Conservation (phyloP, 2,329 filamentous ascomycete genomes). For the Penicillium sp. region DNA sequence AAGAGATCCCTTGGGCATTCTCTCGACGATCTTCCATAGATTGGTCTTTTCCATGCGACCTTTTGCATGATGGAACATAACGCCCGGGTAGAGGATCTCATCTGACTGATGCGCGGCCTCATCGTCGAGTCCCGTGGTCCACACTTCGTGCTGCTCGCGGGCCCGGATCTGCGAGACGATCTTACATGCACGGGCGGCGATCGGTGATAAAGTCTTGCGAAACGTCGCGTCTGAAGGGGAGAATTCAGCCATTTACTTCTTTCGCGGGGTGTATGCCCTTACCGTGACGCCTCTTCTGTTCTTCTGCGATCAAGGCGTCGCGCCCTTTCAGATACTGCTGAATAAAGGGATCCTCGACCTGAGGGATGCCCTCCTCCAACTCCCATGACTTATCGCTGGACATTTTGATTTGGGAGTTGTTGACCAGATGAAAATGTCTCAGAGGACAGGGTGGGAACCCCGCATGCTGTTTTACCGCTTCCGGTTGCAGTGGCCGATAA, state of each 20-base stretch:
- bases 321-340: slow-evolving; percentile 77
- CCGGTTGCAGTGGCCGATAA: background rate
- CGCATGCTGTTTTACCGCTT: slow-evolving; percentile 3
- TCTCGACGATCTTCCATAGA: slow-evolving; percentile 79
- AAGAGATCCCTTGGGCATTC: slow-evolving; percentile 76
- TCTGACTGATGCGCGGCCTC: slow-evolving; percentile 60
- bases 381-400: slow-evolving; percentile 31
- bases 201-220: slow-evolving; percentile 64
- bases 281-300: slow-evolving; percentile 81
- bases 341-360: slow-evolving; percentile 68
- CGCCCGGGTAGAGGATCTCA: slow-evolving; percentile 74
- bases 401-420: slow-evolving; percentile 8
- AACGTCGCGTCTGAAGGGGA: slow-evolving; percentile 28
- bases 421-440: background rate
- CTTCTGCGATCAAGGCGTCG: slow-evolving; percentile 71
- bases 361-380: slow-evolving; percentile 45
- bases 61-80: slow-evolving; percentile 89
- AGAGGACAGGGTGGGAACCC: background rate
- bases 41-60: slow-evolving; percentile 80
- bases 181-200: slow-evolving; percentile 71
- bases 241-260: background rate
- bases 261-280: slow-evolving; percentile 27
- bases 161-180: slow-evolving; percentile 78
- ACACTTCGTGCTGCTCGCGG: slow-evolving; percentile 71
- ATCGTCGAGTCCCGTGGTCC: slow-evolving; percentile 73